Base-by-base conservation (phyloP, 116 monocot species). In the Thalassia testudinum region DNA sequence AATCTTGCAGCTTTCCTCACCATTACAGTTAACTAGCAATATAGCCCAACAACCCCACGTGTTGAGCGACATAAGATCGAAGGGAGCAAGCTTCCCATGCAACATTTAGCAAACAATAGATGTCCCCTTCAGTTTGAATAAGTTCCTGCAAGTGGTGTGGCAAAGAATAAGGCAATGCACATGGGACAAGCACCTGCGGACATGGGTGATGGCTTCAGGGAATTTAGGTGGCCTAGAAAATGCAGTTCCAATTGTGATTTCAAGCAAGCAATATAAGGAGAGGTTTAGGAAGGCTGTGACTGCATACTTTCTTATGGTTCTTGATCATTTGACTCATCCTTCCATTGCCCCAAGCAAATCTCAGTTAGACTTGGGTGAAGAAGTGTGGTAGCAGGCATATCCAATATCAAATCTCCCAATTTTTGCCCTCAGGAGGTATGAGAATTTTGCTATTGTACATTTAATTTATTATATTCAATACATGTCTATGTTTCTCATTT, bases 101-200 rank as follows among this genome's bases (percentile, higher is more conserved):
- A n/a, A n/a, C n/a, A n/a, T n/a, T n/a, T n/a, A n/a, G n/a, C n/a
- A n/a, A n/a, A n/a, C n/a, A n/a, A n/a, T n/a, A n/a, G n/a, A n/a
- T n/a, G n/a, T n/a, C n/a, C n/a, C n/a, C n/a, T n/a, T n/a, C n/a
- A n/a, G n/a, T n/a, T n/a, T n/a, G n/a, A n/a, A n/a, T n/a, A n/a
- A n/a, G n/a, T n/a, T n/a, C n/a, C n/a, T n/a, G n/a, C n/a, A n/a
- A n/a, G n/a, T n/a, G n/a, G n/a, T n/a, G n/a, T n/a, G n/a, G n/a
- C n/a, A n/a, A n/a, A n/a, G n/a, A n/a, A 34, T 34, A 10, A 34
- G 30, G 30, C 85, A 87, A 38, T 95, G 87, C 58, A 95, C 93
- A 43, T 95, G 93, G 93, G 93, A 95, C 61, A 88, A 95, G 60
- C 95, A 95, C 57, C 60, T 95, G 3, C 88, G 88, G 70, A 84